Conservation (phyloP, 2,329 filamentous ascomycete species). For the Sclerotinia glacialis region DNA sequence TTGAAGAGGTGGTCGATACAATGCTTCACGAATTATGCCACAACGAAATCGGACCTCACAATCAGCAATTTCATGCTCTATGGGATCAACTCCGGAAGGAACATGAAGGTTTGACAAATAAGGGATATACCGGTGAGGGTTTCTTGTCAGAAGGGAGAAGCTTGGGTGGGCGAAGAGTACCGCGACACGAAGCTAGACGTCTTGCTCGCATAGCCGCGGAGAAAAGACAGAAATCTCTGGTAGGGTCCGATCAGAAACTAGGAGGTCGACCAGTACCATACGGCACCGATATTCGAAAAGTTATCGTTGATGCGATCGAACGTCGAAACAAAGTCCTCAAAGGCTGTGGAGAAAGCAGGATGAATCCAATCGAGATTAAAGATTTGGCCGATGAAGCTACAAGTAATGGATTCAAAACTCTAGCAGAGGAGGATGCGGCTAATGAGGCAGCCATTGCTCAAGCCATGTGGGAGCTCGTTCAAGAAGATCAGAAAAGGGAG, state of each 20-base stretch:
- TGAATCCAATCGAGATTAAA: conserved; percentile 63
- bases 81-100: conserved; percentile 91
- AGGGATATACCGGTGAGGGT: conserved; percentile 87
- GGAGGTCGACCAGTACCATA: conserved; percentile 59
- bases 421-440: conserved; percentile 83
- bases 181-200: conserved; percentile 69
- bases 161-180: conserved; percentile 66
- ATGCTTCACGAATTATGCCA: conserved; percentile 95
- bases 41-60: conserved; percentile 79
- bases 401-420: conserved; percentile 73
- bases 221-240: conserved; percentile 56
- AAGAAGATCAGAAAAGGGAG: conserved; percentile 59
- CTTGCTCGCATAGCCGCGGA: conserved; percentile 73
- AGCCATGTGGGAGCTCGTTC: conserved; percentile 80
- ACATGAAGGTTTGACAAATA: conserved; percentile 69
- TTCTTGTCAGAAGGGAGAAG: conserved; percentile 74
- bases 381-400: conserved; percentile 63
- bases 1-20: conserved; percentile 81
- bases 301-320: conserved; percentile 70
- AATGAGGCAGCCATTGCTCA: conserved; percentile 85
- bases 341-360: conserved; percentile 69
- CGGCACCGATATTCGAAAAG: conserved; percentile 66
- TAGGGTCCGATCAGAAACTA: conserved; percentile 67
- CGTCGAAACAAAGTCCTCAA: conserved; percentile 63
- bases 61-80: conserved; percentile 76